Evolutionary conservation across 345 rosid species (phyloP), one percentile per base, ranked within the genome.

Genomic region (Rhodomyrtus tomentosa): DNA sequence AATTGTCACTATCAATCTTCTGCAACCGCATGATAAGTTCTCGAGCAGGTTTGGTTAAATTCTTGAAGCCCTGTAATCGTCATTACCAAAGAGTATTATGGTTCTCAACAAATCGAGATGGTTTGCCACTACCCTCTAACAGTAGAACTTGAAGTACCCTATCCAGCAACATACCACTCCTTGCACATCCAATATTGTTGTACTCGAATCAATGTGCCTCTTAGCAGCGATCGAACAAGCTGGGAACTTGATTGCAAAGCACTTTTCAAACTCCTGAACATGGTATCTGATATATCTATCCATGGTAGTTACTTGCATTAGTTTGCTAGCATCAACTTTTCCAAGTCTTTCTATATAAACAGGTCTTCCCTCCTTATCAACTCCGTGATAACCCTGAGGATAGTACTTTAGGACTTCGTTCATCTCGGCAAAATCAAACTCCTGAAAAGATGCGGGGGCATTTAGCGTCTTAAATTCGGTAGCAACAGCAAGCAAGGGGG

Each of bases 321-420:
- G 95, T 82, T 88, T 93, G 68, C 88, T 85, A 3, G 98, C 92
- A 54, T 96, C 98, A 59, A 96, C 95, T 89, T 87, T 92, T 79
- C 98, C 99, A 86, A 96, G 84, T 84, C 92, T 90, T 88, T 96
- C 99, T 81, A 96, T 92, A 85, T 96, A 96, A 86, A 96, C 91
- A 86, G 99, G 99, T 84, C 98, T 92, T 81, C 99, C 99, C 83
- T 96, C 98, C 90, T 94, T 96, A 83, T 95, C 99, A 86, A 94
- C 95, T 55, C 99, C 99, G 89, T 96, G 98, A 91, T 94, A 92
- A 83, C 96, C 94, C 53, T 96, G 98, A 81, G 99, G 99, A 85
- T 96, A 96, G 90, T 92, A 87, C 85, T 91, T 89, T 84, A 93
- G 58, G 55, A 96, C 99, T 86, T 95, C 98, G 87, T 90, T 88